A percentile compares a stretch with the other conserved stretches of the same genome.
These are phyloP conservation scores for Calonectria hawksworthii DNA, from an alignment of 2,329 filamentous ascomycete genomes.

Conservation along the genomic window DNA sequence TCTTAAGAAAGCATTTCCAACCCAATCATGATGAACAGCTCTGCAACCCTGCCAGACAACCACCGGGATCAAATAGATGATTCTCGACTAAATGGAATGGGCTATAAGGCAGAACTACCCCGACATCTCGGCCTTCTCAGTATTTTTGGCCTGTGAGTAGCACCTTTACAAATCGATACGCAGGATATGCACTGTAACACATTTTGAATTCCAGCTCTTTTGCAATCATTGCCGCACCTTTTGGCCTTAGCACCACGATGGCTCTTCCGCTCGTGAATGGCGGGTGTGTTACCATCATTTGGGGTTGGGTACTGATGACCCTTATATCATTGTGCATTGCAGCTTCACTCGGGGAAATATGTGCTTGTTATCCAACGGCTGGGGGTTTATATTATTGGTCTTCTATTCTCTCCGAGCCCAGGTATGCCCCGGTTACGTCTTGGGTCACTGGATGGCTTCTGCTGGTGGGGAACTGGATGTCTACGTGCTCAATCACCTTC, in stretches of 20 bases:
- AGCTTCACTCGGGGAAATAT: constrained; percentile 79
- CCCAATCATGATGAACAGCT: too few species aligned
- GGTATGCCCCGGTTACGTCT: constrained; percentile 73
- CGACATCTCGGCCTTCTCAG: constrained; percentile 64
- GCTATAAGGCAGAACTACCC: constrained; percentile 64
- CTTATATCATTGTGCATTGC: constrained; percentile 81
- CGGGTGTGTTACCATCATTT: constrained; percentile 79
- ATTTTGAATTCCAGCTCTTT: constrained; percentile 52
- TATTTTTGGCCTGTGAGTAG: constrained; percentile 57
- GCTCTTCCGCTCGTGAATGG: constrained; percentile 74
- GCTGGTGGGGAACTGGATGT: constrained; percentile 78
- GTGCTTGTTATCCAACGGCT: constrained; percentile 73
- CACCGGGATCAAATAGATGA: too few species aligned
- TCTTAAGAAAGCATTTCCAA: too few species aligned
- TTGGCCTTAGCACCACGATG: constrained; percentile 63
- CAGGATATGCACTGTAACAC: not conserved
- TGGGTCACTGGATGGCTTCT: constrained; percentile 83
- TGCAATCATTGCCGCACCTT: constrained; percentile 65
- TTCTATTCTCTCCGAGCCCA: constrained; percentile 72
- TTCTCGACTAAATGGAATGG: constrained; percentile 48
- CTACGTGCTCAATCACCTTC: constrained; percentile 78
- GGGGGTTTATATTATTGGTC: constrained; percentile 82
- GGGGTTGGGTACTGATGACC: constrained; percentile 75
- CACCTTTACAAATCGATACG: too few species aligned
- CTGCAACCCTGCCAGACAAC: too few species aligned